These are phyloP conservation scores for Neoboletus subvelutipes DNA, from an alignment of 768 basidiomycete species.

Conservation along the genomic window DNA sequence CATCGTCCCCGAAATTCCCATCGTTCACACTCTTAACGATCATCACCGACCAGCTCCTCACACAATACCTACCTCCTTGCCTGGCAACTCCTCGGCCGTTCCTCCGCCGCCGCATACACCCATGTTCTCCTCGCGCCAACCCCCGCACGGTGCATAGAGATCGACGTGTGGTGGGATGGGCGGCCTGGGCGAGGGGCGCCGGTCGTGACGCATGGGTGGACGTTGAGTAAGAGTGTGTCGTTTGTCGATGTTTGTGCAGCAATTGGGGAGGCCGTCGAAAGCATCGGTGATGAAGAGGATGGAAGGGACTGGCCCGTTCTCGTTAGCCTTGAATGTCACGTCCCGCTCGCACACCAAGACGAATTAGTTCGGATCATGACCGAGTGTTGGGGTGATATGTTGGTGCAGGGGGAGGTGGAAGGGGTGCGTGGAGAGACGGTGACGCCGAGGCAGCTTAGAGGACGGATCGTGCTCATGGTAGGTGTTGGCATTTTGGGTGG, in stretches of 20 bases:
- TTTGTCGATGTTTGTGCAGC: conserved; percentile 54
- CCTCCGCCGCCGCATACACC: conserved; percentile 54
- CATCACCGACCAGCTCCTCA: conserved; percentile 40
- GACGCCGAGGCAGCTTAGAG: conserved; percentile 47
- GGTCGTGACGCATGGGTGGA: conserved; percentile 62
- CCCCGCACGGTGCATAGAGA: conserved; percentile 57
- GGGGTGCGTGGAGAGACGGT: conserved; percentile 30
- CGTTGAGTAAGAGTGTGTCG: conserved; percentile 50
- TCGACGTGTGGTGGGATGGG: conserved; percentile 58
- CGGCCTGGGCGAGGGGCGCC: conserved; percentile 44
- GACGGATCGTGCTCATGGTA: conserved; percentile 61
- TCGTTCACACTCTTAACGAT: neutral
- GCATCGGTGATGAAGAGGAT: conserved; percentile 1
- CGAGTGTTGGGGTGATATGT: conserved; percentile 50
- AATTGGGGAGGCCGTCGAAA: conserved; percentile 20
- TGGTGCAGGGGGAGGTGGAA: conserved; percentile 38
- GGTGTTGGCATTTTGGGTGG: neutral
- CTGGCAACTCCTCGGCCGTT: conserved; percentile 53
- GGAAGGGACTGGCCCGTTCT: conserved; percentile 54
- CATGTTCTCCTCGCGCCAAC: conserved; percentile 48
- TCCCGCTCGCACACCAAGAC: conserved; percentile 46
- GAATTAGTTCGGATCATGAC: conserved; percentile 55
- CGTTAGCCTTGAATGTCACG: conserved; percentile 64
- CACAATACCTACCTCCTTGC: conserved; percentile 68
- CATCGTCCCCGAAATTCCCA: neutral